Evolutionary conservation across 345 rosid species (phyloP).

Genomic region (Citrus trifoliata): DNA sequence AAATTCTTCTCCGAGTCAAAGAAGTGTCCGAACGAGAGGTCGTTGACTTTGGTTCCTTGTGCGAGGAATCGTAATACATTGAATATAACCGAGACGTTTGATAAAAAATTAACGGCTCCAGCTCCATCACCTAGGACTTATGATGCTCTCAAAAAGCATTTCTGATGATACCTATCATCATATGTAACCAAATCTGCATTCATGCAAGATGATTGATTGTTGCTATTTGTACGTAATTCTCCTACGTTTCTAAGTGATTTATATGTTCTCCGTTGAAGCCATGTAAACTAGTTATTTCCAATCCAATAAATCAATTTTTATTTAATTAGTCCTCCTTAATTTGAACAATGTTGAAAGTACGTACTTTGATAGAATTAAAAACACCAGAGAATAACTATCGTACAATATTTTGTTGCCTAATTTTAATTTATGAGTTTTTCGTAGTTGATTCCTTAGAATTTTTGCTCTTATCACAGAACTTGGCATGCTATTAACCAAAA

Average conservation of each 20-base stretch:
- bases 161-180: background rate
- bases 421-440: background rate
- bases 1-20: constrained; percentile 25
- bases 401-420: too few relatives aligned
- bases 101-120: background rate
- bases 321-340: background rate
- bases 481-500: background rate
- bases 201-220: background rate
- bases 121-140: constrained; percentile 24
- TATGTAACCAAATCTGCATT: background rate
- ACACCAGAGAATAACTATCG: too few relatives aligned
- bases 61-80: background rate
- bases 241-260: background rate
- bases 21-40: constrained; percentile 21
- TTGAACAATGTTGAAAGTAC: background rate
- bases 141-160: constrained; percentile 23
- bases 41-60: constrained; percentile 37
- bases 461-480: background rate
- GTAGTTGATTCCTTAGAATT: too few relatives aligned
- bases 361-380: too few relatives aligned
- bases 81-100: background rate
- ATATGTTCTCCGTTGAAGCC: background rate
- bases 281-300: background rate
- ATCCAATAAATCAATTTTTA: background rate
- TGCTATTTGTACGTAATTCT: background rate